phyloP scores from a whole-genome alignment of 108 stramenopile species.

The Chaetoceros muelleri region DNA sequence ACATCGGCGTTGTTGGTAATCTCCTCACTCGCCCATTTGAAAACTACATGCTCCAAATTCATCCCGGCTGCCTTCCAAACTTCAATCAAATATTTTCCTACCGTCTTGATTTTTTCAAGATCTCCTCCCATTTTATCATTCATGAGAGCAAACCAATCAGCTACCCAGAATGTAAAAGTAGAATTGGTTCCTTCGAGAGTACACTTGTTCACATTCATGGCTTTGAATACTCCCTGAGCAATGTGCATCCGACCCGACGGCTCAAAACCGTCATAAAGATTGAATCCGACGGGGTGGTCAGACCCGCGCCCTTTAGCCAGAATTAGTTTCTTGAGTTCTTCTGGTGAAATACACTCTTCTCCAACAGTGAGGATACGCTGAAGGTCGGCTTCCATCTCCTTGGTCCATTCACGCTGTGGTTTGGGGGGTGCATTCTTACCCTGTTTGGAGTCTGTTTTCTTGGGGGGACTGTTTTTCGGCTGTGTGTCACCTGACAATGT shows the following conservation, averaged over 20 bases:
- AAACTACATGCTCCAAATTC: constrained; percentile 93
- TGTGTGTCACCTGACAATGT: not conserved
- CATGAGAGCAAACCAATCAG: constrained; percentile 99
- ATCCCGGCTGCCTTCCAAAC: constrained; percentile 99
- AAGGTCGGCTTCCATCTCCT: constrained; percentile 54
- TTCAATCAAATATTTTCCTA: constrained; percentile 96
- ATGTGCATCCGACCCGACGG: constrained; percentile 99
- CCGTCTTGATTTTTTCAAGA: constrained; percentile 82
- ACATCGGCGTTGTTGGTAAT: constrained; percentile 87
- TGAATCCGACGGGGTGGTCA: constrained; percentile 37
- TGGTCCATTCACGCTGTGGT: constrained; percentile 47
- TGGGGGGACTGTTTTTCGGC: too few species aligned
- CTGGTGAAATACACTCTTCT: constrained; percentile 76
- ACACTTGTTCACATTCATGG: constrained; percentile 97
- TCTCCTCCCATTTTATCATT: constrained; percentile 99
- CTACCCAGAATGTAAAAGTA: constrained; percentile 99
- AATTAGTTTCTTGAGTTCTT: constrained; percentile 50
- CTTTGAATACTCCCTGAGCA: constrained; percentile 93
- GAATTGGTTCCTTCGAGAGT: constrained; percentile 67
- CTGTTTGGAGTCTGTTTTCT: not conserved
- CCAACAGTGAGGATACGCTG: constrained; percentile 72
- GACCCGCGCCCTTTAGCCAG: constrained; percentile 60
- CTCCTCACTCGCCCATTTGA: constrained; percentile 97
- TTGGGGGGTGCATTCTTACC: constrained; percentile 10
- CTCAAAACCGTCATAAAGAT: constrained; percentile 98